Evolutionary conservation across 257 asterid genomes (phyloP).

Genomic region (Solanum okadae): DNA sequence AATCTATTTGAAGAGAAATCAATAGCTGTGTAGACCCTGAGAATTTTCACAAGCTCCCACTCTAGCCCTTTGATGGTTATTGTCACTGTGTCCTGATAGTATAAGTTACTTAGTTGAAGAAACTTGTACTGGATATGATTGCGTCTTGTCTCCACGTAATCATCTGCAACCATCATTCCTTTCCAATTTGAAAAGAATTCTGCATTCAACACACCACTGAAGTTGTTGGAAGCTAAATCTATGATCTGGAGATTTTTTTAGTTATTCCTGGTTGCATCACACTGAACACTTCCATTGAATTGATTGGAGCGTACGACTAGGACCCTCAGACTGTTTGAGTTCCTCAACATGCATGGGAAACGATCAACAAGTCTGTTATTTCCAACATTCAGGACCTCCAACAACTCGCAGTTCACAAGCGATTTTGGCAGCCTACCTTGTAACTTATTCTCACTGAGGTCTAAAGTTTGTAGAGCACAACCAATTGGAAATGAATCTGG

Average conservation of each 20-base stretch:
- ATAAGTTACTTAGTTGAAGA: not conserved
- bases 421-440: slow-evolving; percentile 30
- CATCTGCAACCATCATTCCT: slow-evolving; percentile 14
- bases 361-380: slow-evolving; percentile 22
- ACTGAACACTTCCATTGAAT: slow-evolving; percentile 13
- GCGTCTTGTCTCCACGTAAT: not conserved
- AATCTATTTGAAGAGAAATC: slow-evolving; percentile 7
- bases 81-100: slow-evolving; percentile 50
- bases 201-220: too few relatives aligned
- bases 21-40: slow-evolving; percentile 23
- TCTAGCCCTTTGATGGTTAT: slow-evolving; percentile 51
- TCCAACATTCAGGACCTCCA: slow-evolving; percentile 40
- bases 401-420: slow-evolving; percentile 18
- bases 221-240: slow-evolving; percentile 9
- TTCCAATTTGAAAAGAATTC: slow-evolving; percentile 6
- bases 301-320: slow-evolving; percentile 7
- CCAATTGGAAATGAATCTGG: slow-evolving; percentile 17
- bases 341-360: slow-evolving; percentile 25
- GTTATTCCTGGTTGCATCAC: not conserved
- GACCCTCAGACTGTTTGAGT: not conserved
- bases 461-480: slow-evolving; percentile 25
- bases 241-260: slow-evolving; percentile 25
- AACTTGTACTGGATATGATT: slow-evolving; percentile 6
- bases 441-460: slow-evolving; percentile 23
- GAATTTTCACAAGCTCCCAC: slow-evolving; percentile 42